These are phyloP conservation scores for Solanum boliviense DNA, from an alignment of 257 asterid genomes.

Conservation along the genomic window DNA sequence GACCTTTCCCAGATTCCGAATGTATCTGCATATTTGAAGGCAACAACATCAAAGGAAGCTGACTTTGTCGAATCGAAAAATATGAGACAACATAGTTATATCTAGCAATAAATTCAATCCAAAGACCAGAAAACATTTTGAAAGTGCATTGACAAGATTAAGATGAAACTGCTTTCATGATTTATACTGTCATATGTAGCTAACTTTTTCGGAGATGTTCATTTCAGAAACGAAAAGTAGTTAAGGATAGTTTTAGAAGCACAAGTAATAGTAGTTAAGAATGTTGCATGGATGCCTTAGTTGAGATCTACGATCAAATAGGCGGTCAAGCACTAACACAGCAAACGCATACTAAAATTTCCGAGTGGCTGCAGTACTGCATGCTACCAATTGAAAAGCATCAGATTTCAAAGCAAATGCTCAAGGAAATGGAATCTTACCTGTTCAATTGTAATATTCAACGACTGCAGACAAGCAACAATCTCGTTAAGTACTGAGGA, in stretches of 20 bases:
- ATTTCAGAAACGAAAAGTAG: not conserved
- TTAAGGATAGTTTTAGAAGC: too few relatives aligned
- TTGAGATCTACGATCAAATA: too few relatives aligned
- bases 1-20: conserved; percentile 86
- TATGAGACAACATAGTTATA: not conserved
- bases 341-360: not conserved
- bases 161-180: not conserved
- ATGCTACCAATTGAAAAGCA: not conserved
- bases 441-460: conserved; percentile 79
- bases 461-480: conserved; percentile 46
- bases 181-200: not conserved
- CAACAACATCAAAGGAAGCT: not conserved
- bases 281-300: too few relatives aligned
- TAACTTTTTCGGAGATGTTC: not conserved
- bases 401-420: not conserved
- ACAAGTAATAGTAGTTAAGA: too few relatives aligned
- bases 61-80: not conserved
- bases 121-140: not conserved
- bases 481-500: conserved; percentile 64
- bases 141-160: not conserved
- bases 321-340: not conserved
- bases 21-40: conserved; percentile 40
- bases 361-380: not conserved
- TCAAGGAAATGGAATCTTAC: conserved; percentile 15
- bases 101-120: not conserved